A percentile compares a stretch with the other conserved stretches of the same genome.
These are phyloP conservation scores for Rhodotorula glutinis DNA, from an alignment of 1,284 basidiomycete species.

Conservation along the genomic window DNA sequence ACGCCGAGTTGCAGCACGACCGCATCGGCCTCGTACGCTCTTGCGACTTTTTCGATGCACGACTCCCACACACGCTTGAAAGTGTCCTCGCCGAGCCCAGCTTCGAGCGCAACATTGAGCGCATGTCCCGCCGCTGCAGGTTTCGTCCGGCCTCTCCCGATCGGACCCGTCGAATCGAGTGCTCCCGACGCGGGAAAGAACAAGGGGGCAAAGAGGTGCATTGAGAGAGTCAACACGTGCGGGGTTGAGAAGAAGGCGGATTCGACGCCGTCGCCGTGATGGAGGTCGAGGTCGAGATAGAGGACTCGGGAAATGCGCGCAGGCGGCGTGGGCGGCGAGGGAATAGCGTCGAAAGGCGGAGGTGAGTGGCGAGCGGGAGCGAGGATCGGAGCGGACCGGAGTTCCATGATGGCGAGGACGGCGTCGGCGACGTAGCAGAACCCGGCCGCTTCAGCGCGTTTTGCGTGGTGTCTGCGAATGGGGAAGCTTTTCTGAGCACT, in stretches of 20 bases:
- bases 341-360: background rate
- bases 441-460: slow-evolving; percentile 70
- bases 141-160: slow-evolving; percentile 47
- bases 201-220: slow-evolving; percentile 74
- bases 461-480: slow-evolving; percentile 64
- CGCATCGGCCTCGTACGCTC: slow-evolving; percentile 69
- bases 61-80: slow-evolving; percentile 62
- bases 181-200: slow-evolving; percentile 66
- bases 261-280: slow-evolving; percentile 84
- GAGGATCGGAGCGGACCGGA: slow-evolving; percentile 45
- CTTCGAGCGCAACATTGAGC: slow-evolving; percentile 67
- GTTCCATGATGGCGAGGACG: slow-evolving; percentile 63
- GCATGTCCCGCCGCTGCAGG: slow-evolving; percentile 66
- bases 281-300: slow-evolving; percentile 89
- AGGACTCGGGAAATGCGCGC: slow-evolving; percentile 63
- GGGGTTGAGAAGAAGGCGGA: slow-evolving; percentile 63
- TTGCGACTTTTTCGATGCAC: slow-evolving; percentile 60
- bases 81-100: slow-evolving; percentile 59
- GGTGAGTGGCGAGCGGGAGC: too few species aligned
- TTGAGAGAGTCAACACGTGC: slow-evolving; percentile 72
- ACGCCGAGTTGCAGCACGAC: slow-evolving; percentile 80
- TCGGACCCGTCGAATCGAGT: slow-evolving; percentile 27
- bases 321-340: slow-evolving; percentile 45
- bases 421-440: slow-evolving; percentile 94
- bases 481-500: too few species aligned